These are phyloP conservation scores for Bidens hawaiensis DNA, from an alignment of 140 eudicot species.

Conservation along the genomic window DNA sequence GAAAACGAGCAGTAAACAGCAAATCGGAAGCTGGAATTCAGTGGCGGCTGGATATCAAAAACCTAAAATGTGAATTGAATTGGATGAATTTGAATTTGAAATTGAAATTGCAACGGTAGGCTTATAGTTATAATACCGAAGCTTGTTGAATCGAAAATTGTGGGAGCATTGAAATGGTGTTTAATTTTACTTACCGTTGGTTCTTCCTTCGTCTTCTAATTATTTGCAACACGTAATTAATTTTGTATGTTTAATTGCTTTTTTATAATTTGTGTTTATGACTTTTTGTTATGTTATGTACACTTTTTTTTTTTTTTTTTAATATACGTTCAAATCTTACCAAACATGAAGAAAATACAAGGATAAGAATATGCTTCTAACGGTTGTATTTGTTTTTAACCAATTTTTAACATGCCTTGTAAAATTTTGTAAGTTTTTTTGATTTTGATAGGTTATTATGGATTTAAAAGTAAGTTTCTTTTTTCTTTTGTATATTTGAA, in stretches of 20 bases:
- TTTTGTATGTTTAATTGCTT: background rate
- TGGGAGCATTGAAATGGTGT: constrained; percentile 26
- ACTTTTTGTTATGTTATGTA: background rate
- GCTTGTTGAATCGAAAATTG: constrained; percentile 13
- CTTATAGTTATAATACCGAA: no score
- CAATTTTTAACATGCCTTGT: background rate
- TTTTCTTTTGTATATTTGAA: no score
- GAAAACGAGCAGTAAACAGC: constrained; percentile 2
- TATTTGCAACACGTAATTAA: background rate
- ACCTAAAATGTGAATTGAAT: background rate
- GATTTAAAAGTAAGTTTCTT: no score
- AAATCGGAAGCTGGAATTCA: constrained; percentile 16
- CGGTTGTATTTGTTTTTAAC: background rate
- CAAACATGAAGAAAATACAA: constrained; percentile 1
- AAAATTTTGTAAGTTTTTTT: background rate
- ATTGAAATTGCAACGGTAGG: constrained; percentile 14
- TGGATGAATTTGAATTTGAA: constrained; percentile 10
- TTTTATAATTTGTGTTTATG: background rate
- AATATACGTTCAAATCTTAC: background rate
- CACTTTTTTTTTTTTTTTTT: background rate
- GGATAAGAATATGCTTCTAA: background rate
- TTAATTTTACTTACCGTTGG: constrained; percentile 33
- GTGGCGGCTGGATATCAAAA: constrained; percentile 1
- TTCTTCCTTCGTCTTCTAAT: background rate
- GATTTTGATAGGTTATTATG: background rate